phyloP scores from a whole-genome alignment of 768 basidiomycete genomes.

The Russula lepida region DNA sequence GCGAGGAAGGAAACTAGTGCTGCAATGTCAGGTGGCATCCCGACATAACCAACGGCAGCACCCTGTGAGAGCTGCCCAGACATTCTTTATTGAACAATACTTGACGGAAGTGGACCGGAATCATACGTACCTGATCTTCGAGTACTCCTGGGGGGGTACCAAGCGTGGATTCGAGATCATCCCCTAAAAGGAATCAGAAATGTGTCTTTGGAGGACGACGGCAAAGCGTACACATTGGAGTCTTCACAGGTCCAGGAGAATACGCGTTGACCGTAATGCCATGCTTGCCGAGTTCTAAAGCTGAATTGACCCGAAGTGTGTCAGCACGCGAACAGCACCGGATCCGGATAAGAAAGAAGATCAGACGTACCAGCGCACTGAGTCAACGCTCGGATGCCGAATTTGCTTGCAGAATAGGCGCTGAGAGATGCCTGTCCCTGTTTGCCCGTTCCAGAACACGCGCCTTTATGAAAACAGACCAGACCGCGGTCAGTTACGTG shows the following conservation, averaged over 20 bases:
- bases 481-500: neutral
- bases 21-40: conserved; percentile 25
- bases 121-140: conserved; percentile 9
- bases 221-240: conserved; percentile 17
- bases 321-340: conserved; percentile 1
- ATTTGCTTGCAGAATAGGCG: conserved; percentile 29
- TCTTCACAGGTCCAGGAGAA: conserved; percentile 21
- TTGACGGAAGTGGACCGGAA: neutral
- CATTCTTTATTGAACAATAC: neutral
- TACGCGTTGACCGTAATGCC: conserved; percentile 24
- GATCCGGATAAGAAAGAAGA: neutral
- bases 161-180: conserved; percentile 2
- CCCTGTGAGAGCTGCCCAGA: conserved; percentile 7
- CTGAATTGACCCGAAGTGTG: neutral
- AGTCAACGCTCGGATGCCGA: conserved; percentile 27
- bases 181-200: conserved; percentile 4
- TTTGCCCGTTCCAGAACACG: conserved; percentile 5
- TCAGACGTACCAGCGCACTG: conserved; percentile 21
- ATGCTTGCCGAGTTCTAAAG: conserved; percentile 18
- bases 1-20: conserved; percentile 29
- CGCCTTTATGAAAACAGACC: conserved; percentile 3
- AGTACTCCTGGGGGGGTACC: conserved; percentile 8
- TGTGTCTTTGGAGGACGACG: neutral
- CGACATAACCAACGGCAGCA: conserved; percentile 21
- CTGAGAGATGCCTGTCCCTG: conserved; percentile 10